Evolutionary conservation across 768 basidiomycete species (phyloP).

Genomic region (Fistulinella prunicolor): DNA sequence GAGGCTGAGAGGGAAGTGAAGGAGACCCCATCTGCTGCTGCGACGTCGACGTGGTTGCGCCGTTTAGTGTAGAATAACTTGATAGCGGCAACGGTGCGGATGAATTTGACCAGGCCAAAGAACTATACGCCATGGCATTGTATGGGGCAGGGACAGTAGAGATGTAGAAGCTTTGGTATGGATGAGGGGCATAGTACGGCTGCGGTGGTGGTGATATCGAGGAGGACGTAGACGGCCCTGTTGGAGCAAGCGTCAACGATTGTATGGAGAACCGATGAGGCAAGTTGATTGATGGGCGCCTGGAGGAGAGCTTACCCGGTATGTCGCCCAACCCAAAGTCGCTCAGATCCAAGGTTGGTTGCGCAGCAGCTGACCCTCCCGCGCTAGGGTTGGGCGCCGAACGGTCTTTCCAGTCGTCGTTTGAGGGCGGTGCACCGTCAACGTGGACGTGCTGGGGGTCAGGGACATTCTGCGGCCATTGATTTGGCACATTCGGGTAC

Average conservation of each 20-base stretch:
- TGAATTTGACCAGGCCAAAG: conserved; percentile 43
- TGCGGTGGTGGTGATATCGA: conserved; percentile 40
- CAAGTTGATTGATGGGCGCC: conserved; percentile 29
- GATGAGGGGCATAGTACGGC: conserved; percentile 36
- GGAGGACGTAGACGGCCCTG: conserved; percentile 40
- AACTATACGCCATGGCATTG: conserved; percentile 54
- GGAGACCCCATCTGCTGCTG: conserved; percentile 33
- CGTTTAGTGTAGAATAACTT: conserved; percentile 74
- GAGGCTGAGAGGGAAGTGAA: conserved; percentile 26
- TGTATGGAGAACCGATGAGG: background rate
- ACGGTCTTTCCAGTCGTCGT: conserved; percentile 42
- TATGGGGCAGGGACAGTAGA: conserved; percentile 44
- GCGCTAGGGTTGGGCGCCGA: conserved; percentile 21
- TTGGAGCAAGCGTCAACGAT: conserved; percentile 10
- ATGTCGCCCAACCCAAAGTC: conserved; percentile 44
- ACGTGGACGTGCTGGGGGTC: conserved; percentile 32
- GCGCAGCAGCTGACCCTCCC: conserved; percentile 31
- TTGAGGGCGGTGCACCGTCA: conserved; percentile 29
- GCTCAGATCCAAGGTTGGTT: conserved; percentile 39
- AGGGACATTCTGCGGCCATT: conserved; percentile 40
- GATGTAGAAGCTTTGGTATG: conserved; percentile 43
- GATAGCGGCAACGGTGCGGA: conserved; percentile 56
- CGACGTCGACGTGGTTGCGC: conserved; percentile 53
- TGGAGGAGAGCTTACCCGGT: conserved; percentile 39
- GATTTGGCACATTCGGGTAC: conserved; percentile 44